Percentiles rank a stretch among this genome's conserved stretches.
phyloP scores from a whole-genome alignment of 352 stramenopile species.

The Phytophthora palmivora region DNA sequence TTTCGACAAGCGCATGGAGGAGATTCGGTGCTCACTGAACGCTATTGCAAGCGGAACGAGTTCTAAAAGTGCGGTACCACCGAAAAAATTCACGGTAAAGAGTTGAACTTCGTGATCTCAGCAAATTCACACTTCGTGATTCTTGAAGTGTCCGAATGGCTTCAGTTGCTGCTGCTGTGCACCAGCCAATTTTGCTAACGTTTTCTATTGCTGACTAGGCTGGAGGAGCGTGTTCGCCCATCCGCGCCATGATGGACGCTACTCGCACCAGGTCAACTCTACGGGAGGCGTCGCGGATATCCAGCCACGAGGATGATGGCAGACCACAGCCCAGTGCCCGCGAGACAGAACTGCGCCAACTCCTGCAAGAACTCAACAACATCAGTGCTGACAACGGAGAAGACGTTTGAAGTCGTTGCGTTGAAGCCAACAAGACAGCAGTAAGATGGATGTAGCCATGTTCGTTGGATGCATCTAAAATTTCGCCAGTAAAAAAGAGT shows the following conservation, averaged over 20 bases:
- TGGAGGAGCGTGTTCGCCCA: slow-evolving; percentile 18
- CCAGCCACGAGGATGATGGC: slow-evolving; percentile 8
- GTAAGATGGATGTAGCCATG: slow-evolving; percentile 12
- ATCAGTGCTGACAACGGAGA: slow-evolving; percentile 21
- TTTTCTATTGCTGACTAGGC: slow-evolving; percentile 25
- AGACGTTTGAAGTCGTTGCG: slow-evolving; percentile 9
- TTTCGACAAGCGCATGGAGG: slow-evolving; percentile 77
- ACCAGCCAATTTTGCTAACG: slow-evolving; percentile 9
- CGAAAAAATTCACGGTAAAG: slow-evolving; percentile 30
- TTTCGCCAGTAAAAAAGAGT: slow-evolving; percentile 17
- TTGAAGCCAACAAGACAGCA: neutral
- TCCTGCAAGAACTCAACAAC: slow-evolving; percentile 48
- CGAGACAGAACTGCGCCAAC: slow-evolving; percentile 44
- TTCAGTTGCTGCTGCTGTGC: slow-evolving; percentile 2
- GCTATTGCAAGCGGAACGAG: slow-evolving; percentile 49
- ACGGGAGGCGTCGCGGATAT: slow-evolving; percentile 27
- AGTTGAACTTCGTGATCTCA: neutral
- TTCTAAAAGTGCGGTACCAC: slow-evolving; percentile 1
- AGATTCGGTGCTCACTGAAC: slow-evolving; percentile 71
- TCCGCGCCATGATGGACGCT: slow-evolving; percentile 28
- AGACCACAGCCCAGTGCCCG: slow-evolving; percentile 15
- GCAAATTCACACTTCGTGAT: neutral
- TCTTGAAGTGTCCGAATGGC: slow-evolving; percentile 16
- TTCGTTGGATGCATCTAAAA: slow-evolving; percentile 7
- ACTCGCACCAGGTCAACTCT: slow-evolving; percentile 23